Evolutionary conservation across 768 basidiomycete species (phyloP), one percentile per base, ranked within the genome.

Genomic region (Tulasnella sp.): DNA sequence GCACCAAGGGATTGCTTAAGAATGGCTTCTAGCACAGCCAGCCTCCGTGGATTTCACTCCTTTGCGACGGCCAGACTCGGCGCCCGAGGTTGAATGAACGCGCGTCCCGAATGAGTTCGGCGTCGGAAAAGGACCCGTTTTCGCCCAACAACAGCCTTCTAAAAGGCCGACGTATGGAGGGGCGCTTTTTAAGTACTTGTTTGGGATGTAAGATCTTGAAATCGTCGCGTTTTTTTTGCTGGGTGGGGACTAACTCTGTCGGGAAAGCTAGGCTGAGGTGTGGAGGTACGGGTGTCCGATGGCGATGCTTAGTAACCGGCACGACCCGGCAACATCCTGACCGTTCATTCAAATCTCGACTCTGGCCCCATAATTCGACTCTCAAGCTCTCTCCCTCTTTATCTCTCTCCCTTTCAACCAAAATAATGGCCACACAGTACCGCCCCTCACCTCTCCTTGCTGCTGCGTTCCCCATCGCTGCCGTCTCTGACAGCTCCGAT

Each of bases 401-500:
- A 11, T 12, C 40, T 42, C 52, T 54, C 52, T 54, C 25, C 25
- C 52, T 22, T 19, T 29, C 2, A 15, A 54, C 19, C 25, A 54
- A 54, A 29, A 54, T 8, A 22, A 49, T 45, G 29, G 37, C 68
- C 19, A 11, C 76, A 7, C 70, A 70, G 15, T 76, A 76, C 76
- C 39, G 14, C 39, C 34, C 71, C 17, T 58, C 40, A 17, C 70
- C 76, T 5, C 45, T 76, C n/a, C 36, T 76, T 31, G 71, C 77
- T 64, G 71, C 71, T 49, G 78, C 79, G 12, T 79, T 78, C 74
- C 71, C 74, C 38, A 64, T 79, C 71, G 71, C 71, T 72, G 74
- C 78, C 49, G 79, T 79, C 34, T 76, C 75, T n/a, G 79, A 79
- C 58, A 76, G 77, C 67, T 74, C 40, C 39, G 79, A 78, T 36